Base-by-base conservation (phyloP, 225 moss, liverwort and hornwort species). In the Bryoerythrophyllum caledonicum region DNA sequence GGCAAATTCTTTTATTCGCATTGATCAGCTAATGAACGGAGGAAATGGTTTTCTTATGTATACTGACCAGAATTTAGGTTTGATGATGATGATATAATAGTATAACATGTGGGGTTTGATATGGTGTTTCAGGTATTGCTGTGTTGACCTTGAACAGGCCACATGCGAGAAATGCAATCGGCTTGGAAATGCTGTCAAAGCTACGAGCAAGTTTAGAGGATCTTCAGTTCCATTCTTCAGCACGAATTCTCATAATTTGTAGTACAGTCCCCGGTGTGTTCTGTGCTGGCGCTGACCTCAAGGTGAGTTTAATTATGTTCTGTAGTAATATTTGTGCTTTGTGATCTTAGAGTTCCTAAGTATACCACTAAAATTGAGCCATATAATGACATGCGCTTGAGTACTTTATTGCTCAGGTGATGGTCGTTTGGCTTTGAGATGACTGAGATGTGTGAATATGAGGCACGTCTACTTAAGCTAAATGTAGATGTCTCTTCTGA, bases 201-300 rank as follows among this genome's bases (percentile, higher is more conserved):
- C 87, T 99, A 61, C 85, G 90, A 79, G 79, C 83, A 59, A 89
- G 91, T 49, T 68, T 94, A 55, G 93, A 89, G 70, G 80, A 86
- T 68, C 82, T 99, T 71, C 94, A 93, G 49, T 85, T 94, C 52
- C 78, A 84, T 60, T 76, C 91, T 74, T 82, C 93, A 20, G 86
- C 91, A 49, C 85, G 88, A 55, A 88, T 87, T 74, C 84, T 99
- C 48, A 79, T 99, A 28, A 86, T 99, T 49, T 86, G 83, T 70
- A 99, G 97, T 82, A 83, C 84, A 19, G 93, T 93, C 52, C 89
- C 94, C 30, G 93, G 91, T 66, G 91, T 93, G 43, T 99, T 99
- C 86, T 99, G 97, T 73, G 93, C 97, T 57, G 97, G 97, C 49
- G 94, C 97, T 62, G 97, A 99, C 79, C 93, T 99, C 57, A 99